phyloP scores from a whole-genome alignment of 768 basidiomycete species.

The Holtermanniella nyarrowii region DNA sequence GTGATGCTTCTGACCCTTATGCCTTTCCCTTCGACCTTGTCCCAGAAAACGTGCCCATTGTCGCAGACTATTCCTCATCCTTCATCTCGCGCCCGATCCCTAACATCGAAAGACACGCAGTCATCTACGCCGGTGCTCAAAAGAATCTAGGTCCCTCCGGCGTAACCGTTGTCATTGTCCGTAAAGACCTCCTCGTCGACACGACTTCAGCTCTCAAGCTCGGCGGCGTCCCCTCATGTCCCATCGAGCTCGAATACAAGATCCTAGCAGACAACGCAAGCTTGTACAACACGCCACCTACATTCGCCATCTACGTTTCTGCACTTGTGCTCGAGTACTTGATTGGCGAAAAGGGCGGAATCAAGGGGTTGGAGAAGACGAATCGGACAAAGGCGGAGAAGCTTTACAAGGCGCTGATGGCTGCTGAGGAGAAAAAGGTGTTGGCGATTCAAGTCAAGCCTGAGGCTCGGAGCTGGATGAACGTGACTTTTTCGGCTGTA shows the following conservation, averaged over 20 bases:
- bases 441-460: slow-evolving; percentile 58
- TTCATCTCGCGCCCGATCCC: slow-evolving; percentile 94
- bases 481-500: slow-evolving; percentile 70
- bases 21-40: slow-evolving; percentile 77
- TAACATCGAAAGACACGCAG: slow-evolving; percentile 72
- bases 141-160: slow-evolving; percentile 97
- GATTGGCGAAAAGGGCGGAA: slow-evolving; percentile 53
- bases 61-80: slow-evolving; percentile 89
- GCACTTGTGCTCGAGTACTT: slow-evolving; percentile 70
- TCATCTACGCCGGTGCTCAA: slow-evolving; percentile 94
- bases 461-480: slow-evolving; percentile 87
- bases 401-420: slow-evolving; percentile 62
- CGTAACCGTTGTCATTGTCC: slow-evolving; percentile 81
- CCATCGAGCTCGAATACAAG: slow-evolving; percentile 72
- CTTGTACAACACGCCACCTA: slow-evolving; percentile 87
- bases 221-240: slow-evolving; percentile 60
- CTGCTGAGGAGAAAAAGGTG: slow-evolving; percentile 61
- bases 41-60: slow-evolving; percentile 57
- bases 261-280: slow-evolving; percentile 62
- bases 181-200: slow-evolving; percentile 87
- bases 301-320: slow-evolving; percentile 80
- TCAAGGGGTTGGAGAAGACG: slow-evolving; percentile 54
- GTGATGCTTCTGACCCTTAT: slow-evolving; percentile 45
- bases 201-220: slow-evolving; percentile 65
- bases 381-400: slow-evolving; percentile 66